These are phyloP conservation scores for Ceratobasidium sp. DNA, from an alignment of 1,284 basidiomycete genomes.

Conservation along the genomic window DNA sequence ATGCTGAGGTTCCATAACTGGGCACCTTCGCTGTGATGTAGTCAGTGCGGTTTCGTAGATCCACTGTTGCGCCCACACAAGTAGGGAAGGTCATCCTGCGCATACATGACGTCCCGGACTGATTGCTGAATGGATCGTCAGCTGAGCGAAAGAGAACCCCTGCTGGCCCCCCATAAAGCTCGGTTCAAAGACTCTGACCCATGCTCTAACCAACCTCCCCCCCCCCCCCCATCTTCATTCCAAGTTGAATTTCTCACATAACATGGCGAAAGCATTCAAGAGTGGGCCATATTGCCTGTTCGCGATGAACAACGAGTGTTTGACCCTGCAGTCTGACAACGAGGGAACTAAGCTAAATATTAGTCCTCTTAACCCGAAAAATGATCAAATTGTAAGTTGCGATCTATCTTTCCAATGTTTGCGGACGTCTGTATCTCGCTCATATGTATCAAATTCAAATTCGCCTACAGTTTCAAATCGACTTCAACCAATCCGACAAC, in stretches of 20 bases:
- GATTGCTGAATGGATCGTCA: too few relatives aligned
- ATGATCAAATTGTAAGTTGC: neutral
- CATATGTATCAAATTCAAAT: neutral
- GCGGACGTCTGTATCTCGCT: neutral
- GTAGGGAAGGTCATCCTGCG: too few relatives aligned
- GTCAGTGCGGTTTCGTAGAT: too few relatives aligned
- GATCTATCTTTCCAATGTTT: neutral
- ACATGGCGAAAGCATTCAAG: constrained; percentile 2
- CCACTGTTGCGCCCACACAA: too few relatives aligned
- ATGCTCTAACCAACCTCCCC: too few relatives aligned
- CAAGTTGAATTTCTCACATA: neutral
- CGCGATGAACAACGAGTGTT: constrained; percentile 5
- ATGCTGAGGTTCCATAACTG: too few relatives aligned
- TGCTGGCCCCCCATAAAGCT: too few relatives aligned
- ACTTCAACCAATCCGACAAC: neutral
- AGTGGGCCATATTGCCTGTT: neutral
- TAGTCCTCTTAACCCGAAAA: neutral
- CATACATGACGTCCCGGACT: too few relatives aligned
- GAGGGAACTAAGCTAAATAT: neutral
- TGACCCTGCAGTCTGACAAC: neutral
- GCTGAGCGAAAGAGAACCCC: too few relatives aligned
- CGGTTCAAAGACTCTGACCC: too few relatives aligned
- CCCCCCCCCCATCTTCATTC: neutral
- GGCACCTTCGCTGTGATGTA: too few relatives aligned
- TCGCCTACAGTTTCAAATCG: constrained; percentile 6